These are phyloP conservation scores for Blastobotrys aristatus DNA, from an alignment of 1,139 yeast genomes.

Conservation along the genomic window DNA sequence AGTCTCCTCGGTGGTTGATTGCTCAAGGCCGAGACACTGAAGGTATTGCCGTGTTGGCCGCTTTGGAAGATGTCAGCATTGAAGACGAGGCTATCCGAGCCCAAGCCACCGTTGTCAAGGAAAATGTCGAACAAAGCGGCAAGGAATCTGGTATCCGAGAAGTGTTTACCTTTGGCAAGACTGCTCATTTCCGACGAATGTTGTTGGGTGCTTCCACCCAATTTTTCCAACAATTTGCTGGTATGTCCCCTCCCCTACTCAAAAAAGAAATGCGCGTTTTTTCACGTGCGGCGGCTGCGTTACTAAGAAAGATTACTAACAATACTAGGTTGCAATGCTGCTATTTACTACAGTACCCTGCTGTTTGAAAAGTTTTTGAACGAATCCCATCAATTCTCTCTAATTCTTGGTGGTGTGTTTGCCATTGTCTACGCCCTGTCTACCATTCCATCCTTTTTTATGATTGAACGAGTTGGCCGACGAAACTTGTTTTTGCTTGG, in stretches of 20 bases:
- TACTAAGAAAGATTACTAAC: too few relatives aligned
- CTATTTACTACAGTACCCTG: slow-evolving; percentile 41
- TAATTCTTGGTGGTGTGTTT: slow-evolving; percentile 56
- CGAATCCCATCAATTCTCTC: slow-evolving; percentile 47
- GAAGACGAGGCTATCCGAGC: slow-evolving; percentile 21
- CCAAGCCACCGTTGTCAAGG: slow-evolving; percentile 20
- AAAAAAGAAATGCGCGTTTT: too few relatives aligned
- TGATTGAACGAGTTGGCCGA: slow-evolving; percentile 63
- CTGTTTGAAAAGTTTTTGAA: slow-evolving; percentile 44
- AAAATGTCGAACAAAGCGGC: slow-evolving; percentile 19
- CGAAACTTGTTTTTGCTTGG: slow-evolving; percentile 48
- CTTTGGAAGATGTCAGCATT: slow-evolving; percentile 26
- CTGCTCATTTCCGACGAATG: slow-evolving; percentile 35
- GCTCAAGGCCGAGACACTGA: slow-evolving; percentile 39
- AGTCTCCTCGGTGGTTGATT: slow-evolving; percentile 50
- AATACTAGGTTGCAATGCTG: slow-evolving; percentile 50
- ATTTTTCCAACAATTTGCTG: slow-evolving; percentile 48
- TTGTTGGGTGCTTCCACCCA: slow-evolving; percentile 56
- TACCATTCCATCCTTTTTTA: slow-evolving; percentile 43
- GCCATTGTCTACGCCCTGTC: slow-evolving; percentile 50
- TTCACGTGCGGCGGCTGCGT: too few relatives aligned
- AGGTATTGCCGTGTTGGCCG: slow-evolving; percentile 43
- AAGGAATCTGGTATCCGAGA: slow-evolving; percentile 25
- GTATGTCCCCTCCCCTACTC: neutral
- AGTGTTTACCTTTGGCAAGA: slow-evolving; percentile 51